Base-by-base conservation (phyloP, 2,329 filamentous ascomycete species). In the Xylariaceae sp. region DNA sequence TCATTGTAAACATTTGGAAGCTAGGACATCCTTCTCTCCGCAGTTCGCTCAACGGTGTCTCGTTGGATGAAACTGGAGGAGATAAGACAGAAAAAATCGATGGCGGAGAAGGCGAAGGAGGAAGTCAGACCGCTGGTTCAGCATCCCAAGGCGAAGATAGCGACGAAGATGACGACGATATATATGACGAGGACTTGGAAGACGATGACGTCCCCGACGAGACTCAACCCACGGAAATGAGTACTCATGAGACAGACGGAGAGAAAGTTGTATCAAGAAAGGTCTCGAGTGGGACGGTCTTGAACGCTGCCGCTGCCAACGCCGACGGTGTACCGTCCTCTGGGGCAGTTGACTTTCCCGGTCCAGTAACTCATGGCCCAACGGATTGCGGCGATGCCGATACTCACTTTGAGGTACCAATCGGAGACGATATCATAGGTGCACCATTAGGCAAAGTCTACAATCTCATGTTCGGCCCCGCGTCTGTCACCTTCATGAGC, bases 1-100 rank as follows among this genome's bases (percentile, higher is more conserved):
- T 99, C 41, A 91, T 99, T 65, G 87, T 99, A 58, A 95, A 95
- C 52, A 97, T 99, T 51, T 99, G 94, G 94, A 96, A 96, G 68
- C 86, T 96, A 30, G 94, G 89, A 14, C 94, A 99, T 66, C 92
- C 94, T 2, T 89, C 90, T 48, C 72, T 99, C 30, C 89, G 90
- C 67, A 96, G 90, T 65, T 95, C 90, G 4, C 75, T 96, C 3
- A 96, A 96, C 55, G 92, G 94, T 2, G 89, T 95, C 11, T 81
- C 83, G 11, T 76, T 96, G 3, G 88, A 91, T 56, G 85, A 89
- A 54, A 86, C 83, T 0, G 87, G 89, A 6, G 90, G 90, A 18
- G 91, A 96, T 68, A 95, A 94, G 72, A 96, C 90, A 0, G 91
- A 95, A 62, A 94, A 95, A 68, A 77, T 85, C 22, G 85, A 87